Conservation (phyloP, 257 asterid species). For the Nicotiana obtusifolia region DNA sequence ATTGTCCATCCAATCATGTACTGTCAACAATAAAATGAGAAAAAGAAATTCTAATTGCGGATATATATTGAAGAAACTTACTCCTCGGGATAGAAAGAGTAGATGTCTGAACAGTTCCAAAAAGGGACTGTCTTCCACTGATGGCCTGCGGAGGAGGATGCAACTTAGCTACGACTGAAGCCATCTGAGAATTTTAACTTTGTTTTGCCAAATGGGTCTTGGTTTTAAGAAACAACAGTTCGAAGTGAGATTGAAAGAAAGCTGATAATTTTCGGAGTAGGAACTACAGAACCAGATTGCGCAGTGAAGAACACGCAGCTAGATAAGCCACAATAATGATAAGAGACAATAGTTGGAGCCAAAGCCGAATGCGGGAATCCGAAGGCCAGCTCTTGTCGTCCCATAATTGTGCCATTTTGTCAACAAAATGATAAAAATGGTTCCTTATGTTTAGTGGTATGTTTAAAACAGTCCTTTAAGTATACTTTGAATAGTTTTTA, state of each 20-base stretch:
- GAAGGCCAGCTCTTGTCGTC: no score
- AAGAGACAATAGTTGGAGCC: background rate
- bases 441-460: no score
- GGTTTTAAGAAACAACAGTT: background rate
- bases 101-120: constrained; percentile 30
- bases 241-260: background rate
- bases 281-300: background rate
- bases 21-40: background rate
- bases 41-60: background rate
- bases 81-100: constrained; percentile 34
- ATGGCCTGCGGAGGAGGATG: constrained; percentile 40
- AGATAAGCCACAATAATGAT: background rate
- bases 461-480: no score
- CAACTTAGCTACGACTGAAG: constrained; percentile 50
- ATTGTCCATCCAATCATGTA: background rate
- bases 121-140: constrained; percentile 37
- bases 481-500: no score
- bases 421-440: no score
- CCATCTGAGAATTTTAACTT: constrained; percentile 35
- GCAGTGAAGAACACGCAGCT: constrained; percentile 4
- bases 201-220: background rate
- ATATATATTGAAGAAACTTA: constrained; percentile 9
- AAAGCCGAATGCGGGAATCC: no score
- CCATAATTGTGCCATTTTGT: no score
- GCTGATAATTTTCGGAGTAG: background rate